phyloP scores from a whole-genome alignment of 192 early-diverging fungal species.

The Umbelopsis isabellina region DNA sequence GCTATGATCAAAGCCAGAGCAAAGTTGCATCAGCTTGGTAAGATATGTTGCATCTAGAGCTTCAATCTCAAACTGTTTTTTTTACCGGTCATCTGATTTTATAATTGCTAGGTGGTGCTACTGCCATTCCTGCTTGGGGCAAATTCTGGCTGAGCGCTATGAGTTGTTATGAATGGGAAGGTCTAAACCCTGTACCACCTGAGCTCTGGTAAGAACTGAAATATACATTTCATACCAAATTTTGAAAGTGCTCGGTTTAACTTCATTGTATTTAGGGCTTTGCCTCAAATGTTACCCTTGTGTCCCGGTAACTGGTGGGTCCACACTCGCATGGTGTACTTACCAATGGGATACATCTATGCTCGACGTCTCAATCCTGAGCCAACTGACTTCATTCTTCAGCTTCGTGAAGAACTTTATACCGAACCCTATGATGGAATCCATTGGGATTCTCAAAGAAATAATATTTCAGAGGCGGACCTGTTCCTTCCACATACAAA shows the following conservation, averaged over 20 bases:
- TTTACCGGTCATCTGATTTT: neutral
- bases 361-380: constrained; percentile 64
- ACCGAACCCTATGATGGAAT: constrained; percentile 84
- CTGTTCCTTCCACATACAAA: constrained; percentile 83
- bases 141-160: constrained; percentile 97
- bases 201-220: constrained; percentile 74
- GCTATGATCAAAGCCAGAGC: constrained; percentile 81
- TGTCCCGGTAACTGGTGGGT: constrained; percentile 94
- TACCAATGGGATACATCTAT: constrained; percentile 97
- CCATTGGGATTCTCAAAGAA: constrained; percentile 76
- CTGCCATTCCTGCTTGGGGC: constrained; percentile 91
- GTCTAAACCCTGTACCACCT: constrained; percentile 94
- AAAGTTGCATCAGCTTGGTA: constrained; percentile 82
- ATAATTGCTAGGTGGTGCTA: constrained; percentile 68
- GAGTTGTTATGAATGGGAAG: constrained; percentile 94
- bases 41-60: neutral
- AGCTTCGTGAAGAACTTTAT: constrained; percentile 90
- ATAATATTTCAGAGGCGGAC: constrained; percentile 84
- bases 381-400: constrained; percentile 68
- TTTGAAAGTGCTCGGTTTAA: neutral
- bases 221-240: neutral
- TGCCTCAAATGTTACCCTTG: constrained; percentile 82
- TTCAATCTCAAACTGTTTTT: neutral
- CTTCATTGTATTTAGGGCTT: constrained; percentile 49
- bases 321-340: constrained; percentile 90